A percentile compares a stretch with the other conserved stretches of the same genome.
phyloP scores from a whole-genome alignment of 805 yeast genomes.

The Metschnikowia lochheadii region DNA sequence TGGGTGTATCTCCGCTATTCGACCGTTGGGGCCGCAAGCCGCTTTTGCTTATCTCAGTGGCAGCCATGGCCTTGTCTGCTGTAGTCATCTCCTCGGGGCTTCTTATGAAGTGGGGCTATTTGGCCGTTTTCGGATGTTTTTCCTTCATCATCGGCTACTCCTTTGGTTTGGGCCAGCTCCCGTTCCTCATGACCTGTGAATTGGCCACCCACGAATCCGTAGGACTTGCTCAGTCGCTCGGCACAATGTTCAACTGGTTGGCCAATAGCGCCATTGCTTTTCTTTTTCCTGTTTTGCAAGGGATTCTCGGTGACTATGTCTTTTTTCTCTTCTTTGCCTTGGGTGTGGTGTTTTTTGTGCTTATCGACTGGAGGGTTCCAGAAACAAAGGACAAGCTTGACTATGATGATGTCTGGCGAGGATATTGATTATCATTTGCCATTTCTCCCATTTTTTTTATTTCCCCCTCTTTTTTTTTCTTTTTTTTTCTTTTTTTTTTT shows the following conservation, averaged over 20 bases:
- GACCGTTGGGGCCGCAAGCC: constrained; percentile 22
- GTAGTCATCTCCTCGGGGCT: constrained; percentile 27
- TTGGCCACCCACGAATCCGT: constrained; percentile 31
- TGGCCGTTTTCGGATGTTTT: constrained; percentile 27
- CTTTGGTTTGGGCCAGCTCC: constrained; percentile 35
- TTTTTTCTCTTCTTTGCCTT: constrained; percentile 26
- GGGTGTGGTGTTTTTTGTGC: constrained; percentile 18
- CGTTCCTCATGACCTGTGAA: constrained; percentile 37
- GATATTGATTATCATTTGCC: neutral
- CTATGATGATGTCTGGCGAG: constrained; percentile 28
- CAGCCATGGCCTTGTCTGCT: constrained; percentile 22
- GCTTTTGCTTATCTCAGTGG: constrained; percentile 25
- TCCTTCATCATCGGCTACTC: constrained; percentile 32
- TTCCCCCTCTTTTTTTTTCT: too few species aligned
- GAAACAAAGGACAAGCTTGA: constrained; percentile 29
- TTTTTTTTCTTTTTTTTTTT: too few species aligned
- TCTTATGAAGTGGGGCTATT: constrained; percentile 11
- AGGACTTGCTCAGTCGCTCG: constrained; percentile 33
- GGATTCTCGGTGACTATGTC: constrained; percentile 24
- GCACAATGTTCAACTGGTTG: constrained; percentile 33
- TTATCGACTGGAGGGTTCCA: constrained; percentile 25
- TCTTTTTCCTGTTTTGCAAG: constrained; percentile 28
- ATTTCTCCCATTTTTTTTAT: too few species aligned
- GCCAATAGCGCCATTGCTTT: constrained; percentile 32
- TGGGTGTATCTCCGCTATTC: constrained; percentile 15